Percentiles rank a stretch among this genome's conserved stretches.
phyloP scores from a whole-genome alignment of 1,139 yeast genomes.

The Suhomyces bolitotheri region DNA sequence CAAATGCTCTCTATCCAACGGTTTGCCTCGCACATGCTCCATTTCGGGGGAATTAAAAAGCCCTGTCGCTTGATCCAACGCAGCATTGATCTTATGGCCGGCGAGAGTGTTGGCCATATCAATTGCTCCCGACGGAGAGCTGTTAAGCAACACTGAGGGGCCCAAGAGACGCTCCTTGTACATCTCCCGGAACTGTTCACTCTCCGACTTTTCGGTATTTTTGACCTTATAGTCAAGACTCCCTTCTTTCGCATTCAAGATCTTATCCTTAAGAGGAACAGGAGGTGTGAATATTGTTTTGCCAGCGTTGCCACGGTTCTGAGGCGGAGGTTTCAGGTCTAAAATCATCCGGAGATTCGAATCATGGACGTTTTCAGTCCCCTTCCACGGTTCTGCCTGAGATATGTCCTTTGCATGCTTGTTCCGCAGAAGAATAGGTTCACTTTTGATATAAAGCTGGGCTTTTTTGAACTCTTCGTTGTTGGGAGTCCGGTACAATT shows the following conservation, averaged over 20 bases:
- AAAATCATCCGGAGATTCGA: slow-evolving; percentile 61
- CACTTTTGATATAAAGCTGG: slow-evolving; percentile 20
- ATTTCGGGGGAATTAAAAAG: slow-evolving; percentile 57
- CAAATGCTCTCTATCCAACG: slow-evolving; percentile 56
- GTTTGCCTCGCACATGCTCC: slow-evolving; percentile 59
- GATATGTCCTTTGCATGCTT: slow-evolving; percentile 59
- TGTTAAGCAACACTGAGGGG: slow-evolving; percentile 49
- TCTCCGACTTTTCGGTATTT: slow-evolving; percentile 35
- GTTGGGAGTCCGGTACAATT: slow-evolving; percentile 9
- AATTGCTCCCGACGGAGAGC: slow-evolving; percentile 40
- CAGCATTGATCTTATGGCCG: slow-evolving; percentile 71
- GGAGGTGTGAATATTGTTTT: slow-evolving; percentile 30
- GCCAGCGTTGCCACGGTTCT: neutral
- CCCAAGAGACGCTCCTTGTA: slow-evolving; percentile 66
- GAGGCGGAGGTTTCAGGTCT: slow-evolving; percentile 47
- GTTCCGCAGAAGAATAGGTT: slow-evolving; percentile 35
- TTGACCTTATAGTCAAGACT: slow-evolving; percentile 63
- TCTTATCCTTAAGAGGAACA: slow-evolving; percentile 33
- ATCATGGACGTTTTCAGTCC: slow-evolving; percentile 55
- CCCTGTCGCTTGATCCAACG: slow-evolving; percentile 60
- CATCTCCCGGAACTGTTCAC: slow-evolving; percentile 59
- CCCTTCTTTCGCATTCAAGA: slow-evolving; percentile 62
- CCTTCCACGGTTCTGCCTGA: slow-evolving; percentile 62
- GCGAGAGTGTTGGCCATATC: slow-evolving; percentile 64
- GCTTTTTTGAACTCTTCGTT: slow-evolving; percentile 11